Percentiles rank a stretch among this genome's conserved stretches.
These are phyloP conservation scores for Phaffomyces thermotolerans DNA, from an alignment of 805 yeast genomes.

Conservation along the genomic window DNA sequence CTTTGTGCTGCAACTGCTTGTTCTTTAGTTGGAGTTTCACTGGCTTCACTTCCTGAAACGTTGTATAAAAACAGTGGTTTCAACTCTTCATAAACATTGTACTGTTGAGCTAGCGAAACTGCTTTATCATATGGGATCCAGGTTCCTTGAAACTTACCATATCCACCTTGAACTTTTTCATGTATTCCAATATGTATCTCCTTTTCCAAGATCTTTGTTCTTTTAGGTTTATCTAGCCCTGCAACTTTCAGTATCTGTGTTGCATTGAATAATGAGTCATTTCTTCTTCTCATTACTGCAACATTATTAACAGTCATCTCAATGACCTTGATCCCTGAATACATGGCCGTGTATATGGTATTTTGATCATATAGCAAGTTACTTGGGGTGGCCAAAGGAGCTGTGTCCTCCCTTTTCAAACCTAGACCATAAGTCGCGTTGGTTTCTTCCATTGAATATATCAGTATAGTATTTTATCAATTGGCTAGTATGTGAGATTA, in stretches of 20 bases:
- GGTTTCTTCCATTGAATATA: background rate
- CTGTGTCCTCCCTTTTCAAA: constrained; percentile 4
- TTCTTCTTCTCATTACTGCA: constrained; percentile 70
- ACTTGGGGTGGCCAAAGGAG: constrained; percentile 2
- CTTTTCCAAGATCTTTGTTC: constrained; percentile 67
- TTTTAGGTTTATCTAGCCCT: constrained; percentile 66
- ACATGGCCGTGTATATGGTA: constrained; percentile 65
- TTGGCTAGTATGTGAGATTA: no score
- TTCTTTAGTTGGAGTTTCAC: constrained; percentile 42
- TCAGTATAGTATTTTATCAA: no score
- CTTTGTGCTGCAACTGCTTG: constrained; percentile 35
- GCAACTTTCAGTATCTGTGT: constrained; percentile 77
- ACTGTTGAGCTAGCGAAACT: constrained; percentile 43
- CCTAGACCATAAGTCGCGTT: background rate
- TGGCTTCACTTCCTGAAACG: constrained; percentile 26
- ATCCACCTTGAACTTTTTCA: constrained; percentile 80
- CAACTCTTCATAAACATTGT: constrained; percentile 56
- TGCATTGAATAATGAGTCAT: constrained; percentile 77
- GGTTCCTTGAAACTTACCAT: constrained; percentile 80
- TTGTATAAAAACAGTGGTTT: constrained; percentile 54
- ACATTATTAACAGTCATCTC: constrained; percentile 61
- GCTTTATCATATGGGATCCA: constrained; percentile 77
- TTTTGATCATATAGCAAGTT: constrained; percentile 12
- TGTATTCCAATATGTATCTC: constrained; percentile 65
- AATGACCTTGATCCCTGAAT: constrained; percentile 78